Evolutionary conservation across 208 protist genomes (phyloP), one percentile per base, ranked within the genome.

Genomic region (Endotrypanum monterogeii): DNA sequence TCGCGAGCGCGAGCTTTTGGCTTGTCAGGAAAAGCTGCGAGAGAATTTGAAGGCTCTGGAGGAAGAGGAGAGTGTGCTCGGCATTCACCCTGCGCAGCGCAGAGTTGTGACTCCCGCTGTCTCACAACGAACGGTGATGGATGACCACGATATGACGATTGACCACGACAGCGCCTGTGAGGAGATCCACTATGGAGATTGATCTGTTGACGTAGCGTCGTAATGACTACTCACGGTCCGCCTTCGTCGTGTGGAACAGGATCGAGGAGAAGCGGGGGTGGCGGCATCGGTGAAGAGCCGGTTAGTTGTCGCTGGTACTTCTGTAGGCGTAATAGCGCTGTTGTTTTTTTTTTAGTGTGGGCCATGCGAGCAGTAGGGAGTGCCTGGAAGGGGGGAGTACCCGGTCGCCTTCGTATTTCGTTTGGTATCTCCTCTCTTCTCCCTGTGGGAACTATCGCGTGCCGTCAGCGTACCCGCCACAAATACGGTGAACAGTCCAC

Each of bases 131-230:
- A 88, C 85, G 9, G 82, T 97, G 11, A 95, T 97, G 93, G 93
- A 97, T 70, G 90, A 97, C 60, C 73, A 94, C 63, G 89, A 94
- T 75, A 97, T 97, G 93, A 86, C 83, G 41, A 97, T 97, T 70
- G 84, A 93, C n/a, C 86, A 88, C 48, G 93, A 97, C 67, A 83
- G 77, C 28, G 80, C 87, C 25, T 84, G 87, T 35, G 93, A 95
- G 52, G 92, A 96, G 55, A 94, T 96, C 57, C 87, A 96, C 57
- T 67, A 89, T 41, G 92, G 93, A 16, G 84, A 83, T 18, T 70
- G 65, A 70, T 30, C 11, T 14, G 7, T n/a, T 1, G 11, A 7
- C 65, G 16, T 1, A n/a, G 65, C 5, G n/a, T 28, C 8, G 1
- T 48, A 41, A 8, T 57, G 65, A 30, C 16, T 55, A 8, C 65